A percentile compares a stretch with the other conserved stretches of the same genome.
These are phyloP conservation scores for Astraeus odoratus DNA, from an alignment of 768 basidiomycete species.

Conservation along the genomic window DNA sequence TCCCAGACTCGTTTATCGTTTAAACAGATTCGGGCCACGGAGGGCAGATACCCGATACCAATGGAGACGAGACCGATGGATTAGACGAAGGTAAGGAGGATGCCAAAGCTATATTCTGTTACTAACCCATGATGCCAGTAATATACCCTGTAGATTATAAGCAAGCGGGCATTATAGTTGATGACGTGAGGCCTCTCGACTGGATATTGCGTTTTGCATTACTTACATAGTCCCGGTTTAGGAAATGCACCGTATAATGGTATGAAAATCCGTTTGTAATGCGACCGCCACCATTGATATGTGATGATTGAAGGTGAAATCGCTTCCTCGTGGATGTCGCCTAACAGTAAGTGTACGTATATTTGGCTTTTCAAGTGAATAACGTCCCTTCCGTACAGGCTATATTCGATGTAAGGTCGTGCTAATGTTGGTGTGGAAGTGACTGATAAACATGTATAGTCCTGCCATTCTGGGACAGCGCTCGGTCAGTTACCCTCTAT, in stretches of 20 bases:
- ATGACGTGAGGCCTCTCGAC: conserved; percentile 53
- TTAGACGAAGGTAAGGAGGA: conserved; percentile 61
- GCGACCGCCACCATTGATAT: not conserved
- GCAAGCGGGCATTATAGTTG: conserved; percentile 68
- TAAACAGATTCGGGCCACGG: conserved; percentile 87
- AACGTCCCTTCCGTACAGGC: conserved; percentile 15
- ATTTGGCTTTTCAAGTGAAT: not conserved
- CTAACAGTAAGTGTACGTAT: conserved; percentile 37
- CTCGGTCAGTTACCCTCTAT: conserved; percentile 26
- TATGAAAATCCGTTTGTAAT: conserved; percentile 5
- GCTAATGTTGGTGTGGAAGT: not conserved
- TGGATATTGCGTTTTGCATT: not conserved
- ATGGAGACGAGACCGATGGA: conserved; percentile 78
- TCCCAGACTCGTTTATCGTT: not conserved
- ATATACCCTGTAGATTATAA: conserved; percentile 90
- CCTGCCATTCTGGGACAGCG: conserved; percentile 45
- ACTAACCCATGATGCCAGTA: conserved; percentile 31
- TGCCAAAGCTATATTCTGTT: not conserved
- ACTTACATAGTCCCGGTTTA: conserved; percentile 12
- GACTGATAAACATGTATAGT: conserved; percentile 20
- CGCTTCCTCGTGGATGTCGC: conserved; percentile 61
- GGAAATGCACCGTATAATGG: conserved; percentile 39
- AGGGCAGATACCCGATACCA: conserved; percentile 74
- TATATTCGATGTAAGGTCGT: conserved; percentile 43
- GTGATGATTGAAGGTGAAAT: conserved; percentile 30